A percentile compares a stretch with the other conserved stretches of the same genome.
Conservation (phyloP, 306 rosid genomes). For the Abrus pulchellus region DNA sequence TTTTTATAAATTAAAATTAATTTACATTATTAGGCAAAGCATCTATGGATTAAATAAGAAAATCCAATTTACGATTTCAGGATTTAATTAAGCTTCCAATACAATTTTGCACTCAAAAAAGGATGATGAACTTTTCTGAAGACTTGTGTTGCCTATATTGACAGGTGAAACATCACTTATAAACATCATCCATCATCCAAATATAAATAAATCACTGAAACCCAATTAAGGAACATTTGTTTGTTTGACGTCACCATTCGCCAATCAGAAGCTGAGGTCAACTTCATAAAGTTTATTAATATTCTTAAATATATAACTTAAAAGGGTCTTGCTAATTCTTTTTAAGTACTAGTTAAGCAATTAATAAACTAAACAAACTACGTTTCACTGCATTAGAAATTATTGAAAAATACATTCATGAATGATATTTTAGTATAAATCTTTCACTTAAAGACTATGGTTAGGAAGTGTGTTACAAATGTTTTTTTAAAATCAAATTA, state of each 20-base stretch:
- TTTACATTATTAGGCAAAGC: not conserved
- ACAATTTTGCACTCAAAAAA: not conserved
- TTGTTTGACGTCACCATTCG: slow-evolving; percentile 32
- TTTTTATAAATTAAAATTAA: too few species aligned
- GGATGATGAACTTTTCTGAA: too few species aligned
- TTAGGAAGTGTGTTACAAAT: too few species aligned
- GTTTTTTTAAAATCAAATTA: slow-evolving; percentile 40
- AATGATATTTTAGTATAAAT: too few species aligned
- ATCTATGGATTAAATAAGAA: not conserved
- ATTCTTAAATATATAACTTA: slow-evolving; percentile 16
- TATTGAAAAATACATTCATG: too few species aligned
- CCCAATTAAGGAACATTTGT: slow-evolving; percentile 27
- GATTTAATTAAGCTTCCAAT: slow-evolving; percentile 12
- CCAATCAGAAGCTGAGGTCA: slow-evolving; percentile 49
- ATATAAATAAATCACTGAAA: slow-evolving; percentile 39
- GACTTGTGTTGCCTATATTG: slow-evolving; percentile 41
- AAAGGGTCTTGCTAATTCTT: not conserved
- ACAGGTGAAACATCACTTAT: slow-evolving; percentile 50
- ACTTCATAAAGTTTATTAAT: slow-evolving; percentile 44
- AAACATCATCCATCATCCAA: slow-evolving; percentile 43
- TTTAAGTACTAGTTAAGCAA: not conserved
- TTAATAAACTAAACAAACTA: too few species aligned
- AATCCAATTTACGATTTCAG: not conserved
- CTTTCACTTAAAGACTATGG: too few species aligned
- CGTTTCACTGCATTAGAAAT: too few species aligned